These are phyloP conservation scores for Arabidopsis arenosa DNA, from an alignment of 345 rosid species.

Conservation along the genomic window DNA sequence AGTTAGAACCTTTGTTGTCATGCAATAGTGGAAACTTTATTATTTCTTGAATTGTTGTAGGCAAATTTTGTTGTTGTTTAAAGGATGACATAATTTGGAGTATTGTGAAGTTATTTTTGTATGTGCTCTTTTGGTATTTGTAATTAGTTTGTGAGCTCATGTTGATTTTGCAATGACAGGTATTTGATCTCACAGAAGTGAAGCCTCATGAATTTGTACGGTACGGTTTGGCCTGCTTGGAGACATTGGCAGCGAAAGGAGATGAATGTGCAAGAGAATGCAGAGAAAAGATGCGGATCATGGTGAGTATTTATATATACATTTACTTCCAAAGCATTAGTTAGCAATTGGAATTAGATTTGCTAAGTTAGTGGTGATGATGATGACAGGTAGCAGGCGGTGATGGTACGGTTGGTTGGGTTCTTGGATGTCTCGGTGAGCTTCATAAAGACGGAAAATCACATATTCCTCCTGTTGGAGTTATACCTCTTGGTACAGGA, in stretches of 20 bases:
- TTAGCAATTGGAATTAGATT: background rate
- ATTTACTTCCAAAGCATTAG: background rate
- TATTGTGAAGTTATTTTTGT: background rate
- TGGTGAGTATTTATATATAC: conserved; percentile 59
- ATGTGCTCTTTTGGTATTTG: background rate
- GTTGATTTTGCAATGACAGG: conserved; percentile 51
- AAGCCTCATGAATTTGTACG: conserved; percentile 79
- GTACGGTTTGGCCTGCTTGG: conserved; percentile 77
- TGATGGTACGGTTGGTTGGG: conserved; percentile 99
- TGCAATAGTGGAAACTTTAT: background rate
- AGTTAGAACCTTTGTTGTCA: background rate
- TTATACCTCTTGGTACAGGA: conserved; percentile 96
- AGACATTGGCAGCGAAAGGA: conserved; percentile 66
- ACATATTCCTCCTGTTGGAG: conserved; percentile 87
- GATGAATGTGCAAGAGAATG: conserved; percentile 81
- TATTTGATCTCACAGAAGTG: conserved; percentile 83
- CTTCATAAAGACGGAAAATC: conserved; percentile 60
- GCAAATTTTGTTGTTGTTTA: conserved; percentile 8
- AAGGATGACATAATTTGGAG: conserved; percentile 5
- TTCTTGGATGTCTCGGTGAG: conserved; percentile 81
- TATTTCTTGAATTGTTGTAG: background rate
- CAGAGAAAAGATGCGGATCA: conserved; percentile 70
- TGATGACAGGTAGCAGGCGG: conserved; percentile 95
- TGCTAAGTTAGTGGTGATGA: background rate
- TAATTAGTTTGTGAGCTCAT: conserved; percentile 19